These are phyloP conservation scores for Colletotrichum lupini DNA, from an alignment of 2,329 filamentous ascomycete genomes.

Conservation along the genomic window DNA sequence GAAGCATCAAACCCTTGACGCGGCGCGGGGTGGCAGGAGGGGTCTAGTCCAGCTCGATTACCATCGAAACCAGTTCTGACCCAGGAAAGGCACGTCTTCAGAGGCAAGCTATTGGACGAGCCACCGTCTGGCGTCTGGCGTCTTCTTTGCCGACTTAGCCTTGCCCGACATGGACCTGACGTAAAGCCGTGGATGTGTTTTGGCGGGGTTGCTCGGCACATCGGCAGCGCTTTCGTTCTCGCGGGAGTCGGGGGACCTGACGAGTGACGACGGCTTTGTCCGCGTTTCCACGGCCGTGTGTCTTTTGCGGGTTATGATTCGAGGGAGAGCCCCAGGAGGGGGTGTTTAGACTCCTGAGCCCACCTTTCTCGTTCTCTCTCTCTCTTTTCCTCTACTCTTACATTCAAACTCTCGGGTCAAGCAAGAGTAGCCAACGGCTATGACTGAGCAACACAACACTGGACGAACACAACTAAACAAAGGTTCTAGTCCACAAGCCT, in stretches of 20 bases:
- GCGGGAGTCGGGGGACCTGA: background rate
- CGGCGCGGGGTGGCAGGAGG: background rate
- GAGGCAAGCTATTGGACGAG: background rate
- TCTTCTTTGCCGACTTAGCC: slow-evolving; percentile 17
- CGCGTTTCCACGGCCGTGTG: background rate
- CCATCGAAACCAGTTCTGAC: background rate
- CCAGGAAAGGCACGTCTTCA: background rate
- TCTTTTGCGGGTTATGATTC: background rate
- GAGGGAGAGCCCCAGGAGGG: background rate
- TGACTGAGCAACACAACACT: slow-evolving; percentile 14
- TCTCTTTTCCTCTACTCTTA: background rate
- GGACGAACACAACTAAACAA: slow-evolving; percentile 20
- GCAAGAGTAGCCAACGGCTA: background rate
- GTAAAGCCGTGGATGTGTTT: slow-evolving; percentile 4
- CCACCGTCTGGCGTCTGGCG: background rate
- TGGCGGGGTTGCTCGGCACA: slow-evolving; percentile 23
- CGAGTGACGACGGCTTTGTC: background rate
- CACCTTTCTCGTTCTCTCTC: background rate
- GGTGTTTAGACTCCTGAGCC: too few relatives aligned
- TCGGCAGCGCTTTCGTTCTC: slow-evolving; percentile 10
- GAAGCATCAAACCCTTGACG: slow-evolving; percentile 1
- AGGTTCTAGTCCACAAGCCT: background rate
- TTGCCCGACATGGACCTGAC: slow-evolving; percentile 17
- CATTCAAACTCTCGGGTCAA: background rate
- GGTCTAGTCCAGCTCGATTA: background rate